Conservation (phyloP, 345 rosid species). For the Citrus sp. region DNA sequence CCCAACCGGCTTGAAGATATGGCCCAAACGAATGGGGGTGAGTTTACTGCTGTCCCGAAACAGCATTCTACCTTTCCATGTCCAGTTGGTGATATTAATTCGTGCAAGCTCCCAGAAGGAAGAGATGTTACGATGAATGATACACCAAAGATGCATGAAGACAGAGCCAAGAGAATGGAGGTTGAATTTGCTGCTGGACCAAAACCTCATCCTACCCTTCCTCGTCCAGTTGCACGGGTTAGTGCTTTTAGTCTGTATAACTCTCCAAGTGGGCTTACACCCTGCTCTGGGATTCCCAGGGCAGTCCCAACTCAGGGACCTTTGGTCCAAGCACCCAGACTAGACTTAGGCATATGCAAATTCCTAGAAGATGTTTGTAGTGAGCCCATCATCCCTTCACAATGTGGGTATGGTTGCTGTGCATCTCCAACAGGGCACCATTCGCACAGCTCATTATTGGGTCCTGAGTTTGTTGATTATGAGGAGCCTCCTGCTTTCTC, state of each 20-base stretch:
- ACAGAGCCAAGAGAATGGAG: constrained; percentile 21
- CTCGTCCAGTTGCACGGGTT: constrained; percentile 54
- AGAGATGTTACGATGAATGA: constrained; percentile 32
- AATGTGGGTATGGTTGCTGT: constrained; percentile 82
- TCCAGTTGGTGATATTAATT: constrained; percentile 10
- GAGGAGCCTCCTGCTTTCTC: constrained; percentile 57
- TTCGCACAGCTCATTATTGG: constrained; percentile 46
- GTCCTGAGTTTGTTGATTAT: constrained; percentile 81
- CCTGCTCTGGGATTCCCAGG: constrained; percentile 25
- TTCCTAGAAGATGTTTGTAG: constrained; percentile 49
- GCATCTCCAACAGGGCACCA: constrained; percentile 24
- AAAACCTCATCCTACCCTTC: constrained; percentile 23
- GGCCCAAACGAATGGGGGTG: not conserved
- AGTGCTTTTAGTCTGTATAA: constrained; percentile 73
- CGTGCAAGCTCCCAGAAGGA: constrained; percentile 27
- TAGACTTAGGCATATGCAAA: constrained; percentile 40
- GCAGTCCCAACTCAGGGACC: constrained; percentile 51
- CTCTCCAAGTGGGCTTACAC: constrained; percentile 31
- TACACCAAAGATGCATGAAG: constrained; percentile 24
- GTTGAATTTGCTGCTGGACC: constrained; percentile 23
- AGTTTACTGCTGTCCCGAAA: not conserved
- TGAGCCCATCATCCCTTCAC: constrained; percentile 53
- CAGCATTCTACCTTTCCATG: not conserved
- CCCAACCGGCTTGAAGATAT: not conserved
- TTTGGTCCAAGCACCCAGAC: constrained; percentile 45